Evolutionary conservation across 805 yeast species (phyloP).

Genomic region (Candida peoriensis): DNA sequence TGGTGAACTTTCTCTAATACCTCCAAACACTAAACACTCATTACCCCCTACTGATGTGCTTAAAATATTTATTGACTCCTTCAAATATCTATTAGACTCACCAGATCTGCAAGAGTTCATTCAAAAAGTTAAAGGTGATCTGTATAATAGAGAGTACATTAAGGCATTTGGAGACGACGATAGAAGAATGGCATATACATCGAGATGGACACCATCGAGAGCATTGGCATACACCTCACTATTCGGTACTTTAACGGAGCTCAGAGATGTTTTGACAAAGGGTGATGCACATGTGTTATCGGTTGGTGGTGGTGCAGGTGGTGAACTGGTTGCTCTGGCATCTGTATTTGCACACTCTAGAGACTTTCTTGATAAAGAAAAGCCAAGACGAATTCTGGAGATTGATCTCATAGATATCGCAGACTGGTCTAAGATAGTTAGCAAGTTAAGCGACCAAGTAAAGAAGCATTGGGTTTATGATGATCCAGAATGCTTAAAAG

Average conservation of each 20-base stretch:
- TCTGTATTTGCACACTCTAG: conserved; percentile 43
- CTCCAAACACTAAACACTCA: conserved; percentile 14
- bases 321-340: conserved; percentile 62
- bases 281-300: conserved; percentile 42
- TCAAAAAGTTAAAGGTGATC: conserved; percentile 64
- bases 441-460: conserved; percentile 38
- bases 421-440: conserved; percentile 60
- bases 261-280: conserved; percentile 30
- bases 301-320: conserved; percentile 90
- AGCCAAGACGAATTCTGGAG: conserved; percentile 34
- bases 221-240: conserved; percentile 70
- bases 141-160: conserved; percentile 65
- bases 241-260: conserved; percentile 45
- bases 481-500: conserved; percentile 27
- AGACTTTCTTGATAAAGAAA: conserved; percentile 15
- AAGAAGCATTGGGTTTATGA: conserved; percentile 50
- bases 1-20: conserved; percentile 9
- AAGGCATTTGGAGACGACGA: conserved; percentile 61
- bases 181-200: conserved; percentile 70
- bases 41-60: conserved; percentile 21
- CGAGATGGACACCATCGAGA: conserved; percentile 84
- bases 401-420: conserved; percentile 66
- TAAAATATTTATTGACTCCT: conserved; percentile 17
- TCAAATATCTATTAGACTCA: conserved; percentile 18
- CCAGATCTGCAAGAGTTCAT: conserved; percentile 34